phyloP scores from a whole-genome alignment of 2,329 filamentous ascomycete genomes.

The Exophiala sp. region DNA sequence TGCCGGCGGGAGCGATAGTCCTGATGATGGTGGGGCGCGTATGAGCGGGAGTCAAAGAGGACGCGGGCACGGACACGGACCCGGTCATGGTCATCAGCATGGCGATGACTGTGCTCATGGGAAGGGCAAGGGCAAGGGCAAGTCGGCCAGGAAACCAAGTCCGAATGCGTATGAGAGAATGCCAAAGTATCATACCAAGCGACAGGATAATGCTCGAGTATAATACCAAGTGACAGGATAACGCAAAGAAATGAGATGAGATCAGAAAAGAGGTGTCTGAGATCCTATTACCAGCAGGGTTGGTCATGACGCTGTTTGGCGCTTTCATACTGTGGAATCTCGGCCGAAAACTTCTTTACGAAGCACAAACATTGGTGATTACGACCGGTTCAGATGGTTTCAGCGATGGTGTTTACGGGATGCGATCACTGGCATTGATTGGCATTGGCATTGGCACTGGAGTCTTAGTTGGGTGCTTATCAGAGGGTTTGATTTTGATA shows the following conservation, averaged over 20 bases:
- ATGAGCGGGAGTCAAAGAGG: slow-evolving; percentile 25
- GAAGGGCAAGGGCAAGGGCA: slow-evolving; percentile 31
- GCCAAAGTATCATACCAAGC: slow-evolving; percentile 33
- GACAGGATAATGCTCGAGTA: slow-evolving; percentile 2
- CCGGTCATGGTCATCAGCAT: slow-evolving; percentile 18
- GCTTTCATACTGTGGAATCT: too few species aligned
- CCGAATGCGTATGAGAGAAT: slow-evolving; percentile 46
- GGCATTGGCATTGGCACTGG: too few species aligned
- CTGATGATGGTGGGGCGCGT: slow-evolving; percentile 27
- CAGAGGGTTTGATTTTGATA: too few species aligned
- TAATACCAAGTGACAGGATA: slow-evolving; percentile 10
- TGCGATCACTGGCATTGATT: too few species aligned
- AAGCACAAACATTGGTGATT: too few species aligned
- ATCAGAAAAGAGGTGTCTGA: background rate
- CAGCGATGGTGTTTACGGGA: background rate
- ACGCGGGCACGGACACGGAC: slow-evolving; percentile 13
- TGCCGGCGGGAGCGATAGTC: slow-evolving; percentile 34
- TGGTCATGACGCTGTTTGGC: too few species aligned
- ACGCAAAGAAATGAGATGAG: slow-evolving; percentile 7
- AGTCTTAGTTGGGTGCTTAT: too few species aligned
- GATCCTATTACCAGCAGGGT: background rate
- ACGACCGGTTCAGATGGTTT: background rate
- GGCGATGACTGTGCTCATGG: slow-evolving; percentile 27
- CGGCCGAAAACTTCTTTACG: too few species aligned
- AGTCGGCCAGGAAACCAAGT: slow-evolving; percentile 34